phyloP scores from a whole-genome alignment of 305 asterid genomes.

The Fraxinus nigra region DNA sequence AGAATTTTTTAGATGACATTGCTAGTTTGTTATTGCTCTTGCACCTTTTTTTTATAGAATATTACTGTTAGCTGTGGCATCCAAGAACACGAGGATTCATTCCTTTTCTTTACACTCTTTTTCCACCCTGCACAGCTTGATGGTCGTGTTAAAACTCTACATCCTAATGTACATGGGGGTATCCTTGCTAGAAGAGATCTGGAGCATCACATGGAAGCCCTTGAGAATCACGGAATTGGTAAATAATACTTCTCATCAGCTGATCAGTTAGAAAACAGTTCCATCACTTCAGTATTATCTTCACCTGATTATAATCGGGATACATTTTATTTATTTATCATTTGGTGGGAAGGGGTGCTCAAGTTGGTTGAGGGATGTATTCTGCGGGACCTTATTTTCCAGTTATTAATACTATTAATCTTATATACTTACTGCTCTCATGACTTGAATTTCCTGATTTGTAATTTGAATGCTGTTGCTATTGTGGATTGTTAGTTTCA shows the following conservation, averaged over 20 bases:
- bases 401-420: neutral
- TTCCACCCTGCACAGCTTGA: conserved; percentile 60
- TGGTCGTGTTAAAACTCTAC: conserved; percentile 97
- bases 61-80: neutral
- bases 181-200: conserved; percentile 95
- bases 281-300: neutral
- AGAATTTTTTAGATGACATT: neutral
- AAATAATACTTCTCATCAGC: conserved; percentile 19
- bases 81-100: conserved; percentile 7
- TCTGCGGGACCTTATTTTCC: neutral
- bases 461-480: neutral
- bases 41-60: neutral
- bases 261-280: conserved; percentile 2
- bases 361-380: neutral
- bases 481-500: neutral
- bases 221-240: conserved; percentile 80
- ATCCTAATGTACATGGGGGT: conserved; percentile 91
- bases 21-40: neutral
- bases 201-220: conserved; percentile 89
- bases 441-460: neutral
- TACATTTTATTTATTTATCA: neutral
- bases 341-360: neutral
- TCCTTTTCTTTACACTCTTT: neutral
- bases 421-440: neutral
- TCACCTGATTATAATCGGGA: neutral